A percentile compares a stretch with the other conserved stretches of the same genome.
Conservation (phyloP, 2,329 filamentous ascomycete species). For the Phaeosphaeriaceae sp. region DNA sequence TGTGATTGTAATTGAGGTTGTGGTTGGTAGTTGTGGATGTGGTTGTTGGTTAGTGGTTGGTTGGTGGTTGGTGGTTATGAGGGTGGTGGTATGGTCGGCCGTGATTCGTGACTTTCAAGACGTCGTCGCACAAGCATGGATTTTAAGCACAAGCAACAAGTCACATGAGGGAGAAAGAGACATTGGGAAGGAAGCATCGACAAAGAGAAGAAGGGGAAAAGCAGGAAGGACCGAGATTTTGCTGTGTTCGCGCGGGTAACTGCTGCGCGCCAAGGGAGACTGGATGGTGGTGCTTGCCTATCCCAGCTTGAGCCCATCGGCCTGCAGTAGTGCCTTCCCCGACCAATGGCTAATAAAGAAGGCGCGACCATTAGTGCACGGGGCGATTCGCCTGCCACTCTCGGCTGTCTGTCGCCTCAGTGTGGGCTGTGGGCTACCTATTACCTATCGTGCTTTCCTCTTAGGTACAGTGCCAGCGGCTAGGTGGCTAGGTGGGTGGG, state of each 20-base stretch:
- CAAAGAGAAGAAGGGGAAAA: too few species aligned
- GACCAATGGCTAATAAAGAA: slow-evolving; percentile 24
- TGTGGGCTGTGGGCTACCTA: too few species aligned
- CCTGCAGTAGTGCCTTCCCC: slow-evolving; percentile 20
- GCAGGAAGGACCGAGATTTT: slow-evolving; percentile 21
- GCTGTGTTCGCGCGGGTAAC: slow-evolving; percentile 16
- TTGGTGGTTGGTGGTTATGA: not conserved
- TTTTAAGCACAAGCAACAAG: too few species aligned
- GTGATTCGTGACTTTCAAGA: slow-evolving; percentile 1
- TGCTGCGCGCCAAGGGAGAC: slow-evolving; percentile 18
- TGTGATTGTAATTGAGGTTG: slow-evolving; percentile 3
- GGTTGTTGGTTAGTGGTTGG: slow-evolving; percentile 13
- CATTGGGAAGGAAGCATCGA: not conserved
- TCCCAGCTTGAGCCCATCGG: slow-evolving; percentile 15
- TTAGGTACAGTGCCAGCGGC: not conserved
- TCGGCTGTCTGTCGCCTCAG: too few species aligned
- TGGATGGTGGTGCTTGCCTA: slow-evolving; percentile 11
- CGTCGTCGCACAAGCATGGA: not conserved
- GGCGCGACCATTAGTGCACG: slow-evolving; percentile 1
- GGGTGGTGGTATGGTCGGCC: slow-evolving; percentile 3
- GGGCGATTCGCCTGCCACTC: slow-evolving; percentile 16
- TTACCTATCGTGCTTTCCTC: too few species aligned
- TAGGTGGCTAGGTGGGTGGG: too few species aligned
- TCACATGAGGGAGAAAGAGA: not conserved
- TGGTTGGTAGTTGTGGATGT: slow-evolving; percentile 6